Conservation (phyloP, 1,139 yeast genomes). For the Pneumocystis carinii region DNA sequence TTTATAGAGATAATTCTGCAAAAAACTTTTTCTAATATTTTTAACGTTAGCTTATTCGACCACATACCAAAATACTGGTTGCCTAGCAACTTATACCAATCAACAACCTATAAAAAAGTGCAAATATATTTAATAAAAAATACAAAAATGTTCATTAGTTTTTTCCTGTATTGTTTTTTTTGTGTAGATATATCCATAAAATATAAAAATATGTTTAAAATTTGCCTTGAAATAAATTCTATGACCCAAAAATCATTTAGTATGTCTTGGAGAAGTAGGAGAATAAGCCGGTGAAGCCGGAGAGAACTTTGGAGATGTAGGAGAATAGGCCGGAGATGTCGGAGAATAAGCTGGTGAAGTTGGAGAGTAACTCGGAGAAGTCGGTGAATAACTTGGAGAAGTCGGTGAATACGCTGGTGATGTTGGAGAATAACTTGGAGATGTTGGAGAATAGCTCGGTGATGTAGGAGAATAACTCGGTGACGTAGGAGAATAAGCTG, state of each 20-base stretch:
- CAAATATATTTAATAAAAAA: not conserved
- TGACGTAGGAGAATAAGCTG: conserved; percentile 26
- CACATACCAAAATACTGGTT: not conserved
- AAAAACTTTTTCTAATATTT: not conserved
- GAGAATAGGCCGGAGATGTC: conserved; percentile 54
- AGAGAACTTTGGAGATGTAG: conserved; percentile 45
- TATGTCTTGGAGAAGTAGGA: conserved; percentile 33
- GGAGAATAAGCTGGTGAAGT: conserved; percentile 61
- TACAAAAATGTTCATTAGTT: not conserved
- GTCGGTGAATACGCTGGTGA: conserved; percentile 67
- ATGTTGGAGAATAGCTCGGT: conserved; percentile 34
- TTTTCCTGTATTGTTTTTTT: not conserved
- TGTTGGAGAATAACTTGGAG: conserved; percentile 59
- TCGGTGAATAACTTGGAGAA: conserved; percentile 56
- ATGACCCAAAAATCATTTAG: not conserved
- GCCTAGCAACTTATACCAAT: not conserved
- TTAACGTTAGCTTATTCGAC: not conserved
- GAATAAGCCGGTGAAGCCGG: conserved; percentile 55
- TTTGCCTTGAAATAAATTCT: not conserved
- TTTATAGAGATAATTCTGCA: not conserved
- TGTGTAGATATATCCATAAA: not conserved
- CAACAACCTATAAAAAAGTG: not conserved
- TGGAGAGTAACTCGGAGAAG: conserved; percentile 57
- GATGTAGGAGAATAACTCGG: conserved; percentile 42
- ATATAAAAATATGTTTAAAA: not conserved